These are phyloP conservation scores for Paramecium primaurelia DNA, from an alignment of 73 alveolate species.

Conservation along the genomic window DNA sequence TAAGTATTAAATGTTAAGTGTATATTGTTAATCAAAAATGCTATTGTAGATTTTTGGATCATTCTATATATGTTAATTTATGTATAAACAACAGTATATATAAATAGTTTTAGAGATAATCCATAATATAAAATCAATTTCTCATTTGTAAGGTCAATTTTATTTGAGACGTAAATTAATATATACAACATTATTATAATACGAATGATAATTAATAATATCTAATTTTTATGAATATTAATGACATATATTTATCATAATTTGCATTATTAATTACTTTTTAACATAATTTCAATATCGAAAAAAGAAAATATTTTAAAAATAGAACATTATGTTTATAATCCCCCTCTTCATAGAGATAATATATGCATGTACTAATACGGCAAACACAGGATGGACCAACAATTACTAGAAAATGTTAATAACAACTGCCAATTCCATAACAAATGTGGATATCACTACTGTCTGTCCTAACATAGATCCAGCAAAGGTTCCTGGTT, in stretches of 20 bases:
- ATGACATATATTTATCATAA: not conserved
- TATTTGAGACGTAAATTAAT: not conserved
- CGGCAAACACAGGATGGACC: not conserved
- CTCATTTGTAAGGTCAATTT: slow-evolving; percentile 3
- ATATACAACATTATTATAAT: not conserved
- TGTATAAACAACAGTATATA: no score
- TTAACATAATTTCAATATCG: not conserved
- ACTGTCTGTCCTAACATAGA: slow-evolving; percentile 5
- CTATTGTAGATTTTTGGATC: not conserved
- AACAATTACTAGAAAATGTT: not conserved
- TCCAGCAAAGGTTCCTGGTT: slow-evolving; percentile 42
- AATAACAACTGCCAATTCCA: not conserved
- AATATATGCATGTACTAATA: not conserved
- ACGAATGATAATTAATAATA: not conserved
- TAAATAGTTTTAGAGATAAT: not conserved
- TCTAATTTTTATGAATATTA: not conserved
- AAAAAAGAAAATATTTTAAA: not conserved
- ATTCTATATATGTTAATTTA: not conserved
- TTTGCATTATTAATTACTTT: slow-evolving; percentile 16
- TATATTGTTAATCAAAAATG: not conserved
- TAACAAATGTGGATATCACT: not conserved
- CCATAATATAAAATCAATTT: not conserved
- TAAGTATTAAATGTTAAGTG: not conserved
- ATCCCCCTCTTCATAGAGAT: not conserved
- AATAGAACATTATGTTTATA: not conserved